A percentile compares a stretch with the other conserved stretches of the same genome.
These are phyloP conservation scores for Mallotus repandus DNA, from an alignment of 441 rosid species.

Conservation along the genomic window DNA sequence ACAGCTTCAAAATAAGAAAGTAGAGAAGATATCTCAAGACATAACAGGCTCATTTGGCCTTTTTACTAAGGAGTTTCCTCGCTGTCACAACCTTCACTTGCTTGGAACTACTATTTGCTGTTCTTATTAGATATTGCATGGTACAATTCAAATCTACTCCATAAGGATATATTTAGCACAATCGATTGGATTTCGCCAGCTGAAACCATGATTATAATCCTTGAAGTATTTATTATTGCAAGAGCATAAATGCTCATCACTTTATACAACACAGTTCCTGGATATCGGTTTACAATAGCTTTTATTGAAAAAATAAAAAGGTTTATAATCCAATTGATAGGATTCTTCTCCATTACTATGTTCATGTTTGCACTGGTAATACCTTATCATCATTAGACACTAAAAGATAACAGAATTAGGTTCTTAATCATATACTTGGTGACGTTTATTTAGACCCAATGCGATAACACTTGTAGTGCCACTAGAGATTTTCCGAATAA, in stretches of 20 bases:
- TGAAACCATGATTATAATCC: constrained; percentile 61
- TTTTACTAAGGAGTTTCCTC: constrained; percentile 48
- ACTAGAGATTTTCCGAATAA: constrained; percentile 82
- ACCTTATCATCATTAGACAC: constrained; percentile 71
- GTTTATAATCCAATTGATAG: constrained; percentile 71
- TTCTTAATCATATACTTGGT: constrained; percentile 60
- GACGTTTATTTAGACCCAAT: constrained; percentile 80
- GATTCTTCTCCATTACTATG: constrained; percentile 80
- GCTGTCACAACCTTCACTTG: constrained; percentile 59
- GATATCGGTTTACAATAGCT: constrained; percentile 79
- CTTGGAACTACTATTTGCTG: constrained; percentile 65
- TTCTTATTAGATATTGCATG: constrained; percentile 74
- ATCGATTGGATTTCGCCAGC: constrained; percentile 74
- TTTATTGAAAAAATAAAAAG: constrained; percentile 63
- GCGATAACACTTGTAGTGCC: constrained; percentile 83
- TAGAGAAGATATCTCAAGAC: constrained; percentile 25
- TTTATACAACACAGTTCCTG: constrained; percentile 69
- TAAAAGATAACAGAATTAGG: constrained; percentile 54
- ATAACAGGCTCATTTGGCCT: constrained; percentile 39
- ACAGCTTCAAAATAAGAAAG: constrained; percentile 49
- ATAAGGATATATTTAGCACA: constrained; percentile 73
- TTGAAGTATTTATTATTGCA: constrained; percentile 60
- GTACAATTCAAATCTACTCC: constrained; percentile 71
- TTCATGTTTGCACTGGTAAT: constrained; percentile 75
- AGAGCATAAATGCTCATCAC: constrained; percentile 75